Evolutionary conservation across 768 basidiomycete species (phyloP).

Genomic region (Panaeolus papilionaceus): DNA sequence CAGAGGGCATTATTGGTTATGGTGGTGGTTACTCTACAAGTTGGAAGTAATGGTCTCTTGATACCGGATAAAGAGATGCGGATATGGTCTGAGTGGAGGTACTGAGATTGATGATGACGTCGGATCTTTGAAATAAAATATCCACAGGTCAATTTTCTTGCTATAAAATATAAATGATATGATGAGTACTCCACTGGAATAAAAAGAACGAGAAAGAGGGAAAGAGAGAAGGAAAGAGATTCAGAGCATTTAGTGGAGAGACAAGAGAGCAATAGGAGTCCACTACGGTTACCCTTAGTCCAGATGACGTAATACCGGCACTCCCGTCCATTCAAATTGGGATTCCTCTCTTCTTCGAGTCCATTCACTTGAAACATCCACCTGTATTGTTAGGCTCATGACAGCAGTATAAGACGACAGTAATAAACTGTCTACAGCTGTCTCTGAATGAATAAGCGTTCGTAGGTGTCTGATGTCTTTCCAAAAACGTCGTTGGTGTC

Average conservation of each 20-base stretch:
- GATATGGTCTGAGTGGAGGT: conserved; percentile 10
- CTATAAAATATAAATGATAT: background rate
- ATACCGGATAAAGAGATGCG: background rate
- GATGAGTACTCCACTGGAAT: background rate
- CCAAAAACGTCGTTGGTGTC: too few relatives aligned
- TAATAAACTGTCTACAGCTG: conserved; percentile 21
- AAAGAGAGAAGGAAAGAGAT: background rate
- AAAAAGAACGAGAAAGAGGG: background rate
- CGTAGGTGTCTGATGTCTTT: background rate
- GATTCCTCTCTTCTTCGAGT: background rate
- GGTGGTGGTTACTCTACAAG: background rate
- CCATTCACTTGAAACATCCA: background rate
- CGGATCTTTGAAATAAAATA: conserved; percentile 5
- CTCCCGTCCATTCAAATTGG: background rate
- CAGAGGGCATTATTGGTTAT: conserved; percentile 46
- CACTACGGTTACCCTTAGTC: background rate
- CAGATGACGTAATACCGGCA: conserved; percentile 8
- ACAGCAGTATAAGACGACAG: conserved; percentile 37
- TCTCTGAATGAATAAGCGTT: background rate
- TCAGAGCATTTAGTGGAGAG: background rate
- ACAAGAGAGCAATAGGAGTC: background rate
- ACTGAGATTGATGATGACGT: background rate
- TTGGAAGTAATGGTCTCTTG: background rate
- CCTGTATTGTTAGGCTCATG: conserved; percentile 1
- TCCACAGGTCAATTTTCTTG: background rate